A percentile compares a stretch with the other conserved stretches of the same genome.
phyloP scores from a whole-genome alignment of 176 grass and related monocot species.

The Hyparrhenia diplandra region DNA sequence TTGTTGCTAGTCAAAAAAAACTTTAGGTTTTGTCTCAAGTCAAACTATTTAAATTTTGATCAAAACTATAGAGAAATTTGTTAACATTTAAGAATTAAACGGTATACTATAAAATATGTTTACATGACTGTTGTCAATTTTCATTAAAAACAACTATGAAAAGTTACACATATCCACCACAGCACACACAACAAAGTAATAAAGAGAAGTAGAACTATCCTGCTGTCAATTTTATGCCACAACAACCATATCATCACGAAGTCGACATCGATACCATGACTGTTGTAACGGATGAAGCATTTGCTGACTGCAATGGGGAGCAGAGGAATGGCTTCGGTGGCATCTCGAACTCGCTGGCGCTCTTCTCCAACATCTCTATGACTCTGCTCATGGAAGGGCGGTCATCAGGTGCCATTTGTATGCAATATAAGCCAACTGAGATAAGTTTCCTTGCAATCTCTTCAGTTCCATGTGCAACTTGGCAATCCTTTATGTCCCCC shows the following conservation, averaged over 20 bases:
- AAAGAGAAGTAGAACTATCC: background rate
- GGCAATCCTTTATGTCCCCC: background rate
- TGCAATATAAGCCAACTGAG: conserved; percentile 44
- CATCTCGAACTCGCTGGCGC: conserved; percentile 33
- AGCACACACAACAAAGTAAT: too few relatives aligned
- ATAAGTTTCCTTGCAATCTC: conserved; percentile 38
- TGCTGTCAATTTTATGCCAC: background rate
- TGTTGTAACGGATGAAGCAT: conserved; percentile 3
- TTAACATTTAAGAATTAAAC: too few relatives aligned
- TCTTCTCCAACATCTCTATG: conserved; percentile 59
- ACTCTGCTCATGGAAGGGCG: conserved; percentile 51
- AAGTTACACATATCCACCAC: too few relatives aligned
- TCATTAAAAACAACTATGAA: too few relatives aligned
- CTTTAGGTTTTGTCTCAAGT: too few relatives aligned
- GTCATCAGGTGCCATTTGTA: conserved; percentile 39
- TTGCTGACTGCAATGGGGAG: background rate
- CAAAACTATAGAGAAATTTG: too few relatives aligned
- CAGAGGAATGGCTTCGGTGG: conserved; percentile 36
- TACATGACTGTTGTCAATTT: too few relatives aligned
- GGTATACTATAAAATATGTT: too few relatives aligned
- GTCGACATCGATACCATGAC: background rate
- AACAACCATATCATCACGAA: background rate
- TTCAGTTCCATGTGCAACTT: background rate
- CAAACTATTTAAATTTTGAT: too few relatives aligned
- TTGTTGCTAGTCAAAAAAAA: too few relatives aligned